Percentiles rank a stretch among this genome's conserved stretches.
phyloP scores from a whole-genome alignment of 345 rosid species.

The Pseudoturritis turrita region DNA sequence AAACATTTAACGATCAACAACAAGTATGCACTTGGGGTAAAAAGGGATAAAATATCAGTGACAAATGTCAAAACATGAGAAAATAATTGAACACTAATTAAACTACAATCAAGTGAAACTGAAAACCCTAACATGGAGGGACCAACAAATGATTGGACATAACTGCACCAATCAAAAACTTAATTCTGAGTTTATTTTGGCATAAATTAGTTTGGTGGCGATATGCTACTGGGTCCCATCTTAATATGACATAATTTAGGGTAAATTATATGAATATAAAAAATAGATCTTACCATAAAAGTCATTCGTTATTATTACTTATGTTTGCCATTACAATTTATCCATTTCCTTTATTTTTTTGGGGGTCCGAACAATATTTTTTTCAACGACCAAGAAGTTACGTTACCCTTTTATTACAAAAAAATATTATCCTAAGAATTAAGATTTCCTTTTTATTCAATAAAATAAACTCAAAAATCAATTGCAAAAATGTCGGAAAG shows the following conservation, averaged over 20 bases:
- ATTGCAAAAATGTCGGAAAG: no score
- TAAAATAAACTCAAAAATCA: no score
- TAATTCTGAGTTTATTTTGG: constrained; percentile 19
- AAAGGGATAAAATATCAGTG: background rate
- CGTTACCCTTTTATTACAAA: background rate
- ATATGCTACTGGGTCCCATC: constrained; percentile 36
- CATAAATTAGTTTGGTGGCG: constrained; percentile 16
- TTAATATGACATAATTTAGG: constrained; percentile 5
- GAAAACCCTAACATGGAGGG: constrained; percentile 38
- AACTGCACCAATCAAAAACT: constrained; percentile 37
- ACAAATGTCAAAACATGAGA: constrained; percentile 22
- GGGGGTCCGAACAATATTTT: background rate
- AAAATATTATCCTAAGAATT: no score
- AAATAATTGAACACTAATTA: constrained; percentile 23
- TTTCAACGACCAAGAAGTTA: constrained; percentile 18
- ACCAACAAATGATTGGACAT: constrained; percentile 46
- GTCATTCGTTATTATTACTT: constrained; percentile 46
- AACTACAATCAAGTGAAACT: constrained; percentile 25
- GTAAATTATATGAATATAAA: background rate
- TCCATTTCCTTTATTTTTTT: constrained; percentile 3
- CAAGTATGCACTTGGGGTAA: background rate
- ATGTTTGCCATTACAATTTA: constrained; percentile 65
- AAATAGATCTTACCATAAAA: constrained; percentile 36
- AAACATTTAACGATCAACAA: background rate
- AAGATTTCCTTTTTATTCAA: no score